Conservation (phyloP, 805 yeast genomes). For the Teunomyces tritomae region DNA sequence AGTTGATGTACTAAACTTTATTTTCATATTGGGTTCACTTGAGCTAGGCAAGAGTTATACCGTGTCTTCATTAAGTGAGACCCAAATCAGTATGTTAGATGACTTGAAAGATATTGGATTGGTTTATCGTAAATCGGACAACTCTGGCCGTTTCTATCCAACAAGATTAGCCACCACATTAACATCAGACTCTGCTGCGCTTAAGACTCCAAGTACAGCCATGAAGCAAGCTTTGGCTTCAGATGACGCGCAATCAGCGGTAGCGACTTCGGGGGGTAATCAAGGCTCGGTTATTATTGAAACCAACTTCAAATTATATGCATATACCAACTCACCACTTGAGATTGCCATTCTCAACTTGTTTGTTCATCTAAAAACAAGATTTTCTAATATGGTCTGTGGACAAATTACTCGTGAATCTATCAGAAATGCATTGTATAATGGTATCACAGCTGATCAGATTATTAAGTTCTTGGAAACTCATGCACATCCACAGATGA, state of each 20-base stretch:
- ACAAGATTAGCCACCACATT: slow-evolving; percentile 86
- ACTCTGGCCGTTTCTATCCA: slow-evolving; percentile 73
- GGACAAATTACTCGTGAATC: slow-evolving; percentile 94
- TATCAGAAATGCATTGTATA: slow-evolving; percentile 73
- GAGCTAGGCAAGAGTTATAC: slow-evolving; percentile 89
- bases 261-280: slow-evolving; percentile 7
- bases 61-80: slow-evolving; percentile 63
- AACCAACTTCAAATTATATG: slow-evolving; percentile 89
- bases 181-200: slow-evolving; percentile 76
- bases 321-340: slow-evolving; percentile 89
- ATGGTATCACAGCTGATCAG: slow-evolving; percentile 95
- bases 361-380: slow-evolving; percentile 78
- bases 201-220: slow-evolving; percentile 71
- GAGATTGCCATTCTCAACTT: slow-evolving; percentile 90
- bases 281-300: slow-evolving; percentile 82
- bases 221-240: slow-evolving; percentile 60
- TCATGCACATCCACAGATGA: slow-evolving; percentile 94
- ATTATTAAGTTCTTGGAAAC: slow-evolving; percentile 83
- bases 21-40: slow-evolving; percentile 88
- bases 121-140: slow-evolving; percentile 60
- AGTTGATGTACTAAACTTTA: slow-evolving; percentile 90
- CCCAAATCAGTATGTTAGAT: slow-evolving; percentile 82
- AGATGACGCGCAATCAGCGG: slow-evolving; percentile 12
- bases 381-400: slow-evolving; percentile 89
- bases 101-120: slow-evolving; percentile 91